Base-by-base conservation (phyloP, 768 basidiomycete genomes). In the Dictyophora rubrovolvata region DNA sequence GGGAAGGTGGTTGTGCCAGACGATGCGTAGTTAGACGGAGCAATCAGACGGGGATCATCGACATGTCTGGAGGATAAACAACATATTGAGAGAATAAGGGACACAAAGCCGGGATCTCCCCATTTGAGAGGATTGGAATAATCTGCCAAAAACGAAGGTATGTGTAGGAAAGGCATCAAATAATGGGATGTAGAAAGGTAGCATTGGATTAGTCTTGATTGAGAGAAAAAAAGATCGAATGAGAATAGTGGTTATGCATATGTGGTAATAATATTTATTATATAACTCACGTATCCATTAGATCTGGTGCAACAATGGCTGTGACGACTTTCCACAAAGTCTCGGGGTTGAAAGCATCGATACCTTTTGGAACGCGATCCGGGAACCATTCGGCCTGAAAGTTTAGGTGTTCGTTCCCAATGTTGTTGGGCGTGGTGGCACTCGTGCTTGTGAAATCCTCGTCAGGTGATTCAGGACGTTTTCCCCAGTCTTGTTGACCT, bases 71-170 rank as follows among this genome's bases (percentile, higher is more conserved):
- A 94, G 0, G 92, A 86, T 5, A 96, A 78, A 63, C 92, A 94
- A 68, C 93, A 95, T 35, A 94, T 78, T 1, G 92, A 82, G n/a
- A 95, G 90, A 61, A 95, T 89, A 68, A 94, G 93, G 10, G 92
- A 85, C 46, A 89, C 91, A 66, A 96, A 96, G 9, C 93, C 93
- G 8, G 93, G 90, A 71, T 94, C 92, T 53, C 86, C 89, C 93
- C 93, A 95, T 76, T 93, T 93, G 71, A 83, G 82, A 54, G 93
- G 93, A 63, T 93, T 89, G 47, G 89, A 90, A 68, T 96, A 96
- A 71, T 96, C 93, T 86, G 89, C 78, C 48, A 93, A 76, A 71
- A 94, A 95, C 5, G 87, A 85, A 18, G 93, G 93, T 62, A 95
- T 85, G 63, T 96, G 93, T 33, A 96, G 77, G 71, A 95, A 94